A percentile compares a stretch with the other conserved stretches of the same genome.
Conservation (phyloP, 345 rosid genomes). For the Corchorus capsularis region DNA sequence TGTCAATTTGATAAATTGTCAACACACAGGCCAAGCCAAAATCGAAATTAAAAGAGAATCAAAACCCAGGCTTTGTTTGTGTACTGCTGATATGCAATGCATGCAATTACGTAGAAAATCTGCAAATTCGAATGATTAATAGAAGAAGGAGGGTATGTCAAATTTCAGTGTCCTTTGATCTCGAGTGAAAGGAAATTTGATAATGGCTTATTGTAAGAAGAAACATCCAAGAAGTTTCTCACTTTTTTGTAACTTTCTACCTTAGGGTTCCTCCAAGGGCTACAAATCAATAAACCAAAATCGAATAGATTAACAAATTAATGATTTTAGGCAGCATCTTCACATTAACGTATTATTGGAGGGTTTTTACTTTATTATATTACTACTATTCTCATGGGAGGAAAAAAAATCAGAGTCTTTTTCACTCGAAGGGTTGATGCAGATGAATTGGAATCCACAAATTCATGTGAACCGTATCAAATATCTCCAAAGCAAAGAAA, state of each 20-base stretch:
- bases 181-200: constrained; percentile 8
- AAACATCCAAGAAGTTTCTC: constrained; percentile 10
- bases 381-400: background rate
- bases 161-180: background rate
- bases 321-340: background rate
- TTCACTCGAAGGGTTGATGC: background rate
- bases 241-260: constrained; percentile 3
- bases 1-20: background rate
- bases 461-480: background rate
- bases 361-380: background rate
- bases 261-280: background rate
- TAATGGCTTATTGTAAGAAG: background rate
- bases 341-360: background rate
- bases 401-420: background rate
- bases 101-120: background rate
- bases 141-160: background rate
- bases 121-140: background rate
- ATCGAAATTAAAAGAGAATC: too few species aligned
- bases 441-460: background rate
- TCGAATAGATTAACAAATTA: background rate
- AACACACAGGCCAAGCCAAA: too few species aligned
- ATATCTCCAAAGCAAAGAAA: background rate
- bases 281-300: background rate
- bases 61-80: too few species aligned
- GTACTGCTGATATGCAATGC: background rate